A percentile compares a stretch with the other conserved stretches of the same genome.
phyloP scores from a whole-genome alignment of 768 basidiomycete genomes.

The Myochromella boudieri region DNA sequence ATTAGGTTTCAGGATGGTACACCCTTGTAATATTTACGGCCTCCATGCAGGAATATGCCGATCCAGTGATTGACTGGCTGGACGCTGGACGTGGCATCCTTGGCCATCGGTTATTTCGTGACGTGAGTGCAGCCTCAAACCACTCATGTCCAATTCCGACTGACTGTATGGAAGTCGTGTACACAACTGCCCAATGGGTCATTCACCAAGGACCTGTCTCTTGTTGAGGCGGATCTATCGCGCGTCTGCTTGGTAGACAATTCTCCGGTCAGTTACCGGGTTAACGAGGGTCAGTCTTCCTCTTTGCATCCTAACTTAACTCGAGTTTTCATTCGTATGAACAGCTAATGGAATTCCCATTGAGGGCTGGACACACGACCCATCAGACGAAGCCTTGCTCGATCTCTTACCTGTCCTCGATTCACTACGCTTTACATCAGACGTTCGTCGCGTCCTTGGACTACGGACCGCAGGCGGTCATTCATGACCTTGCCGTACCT shows the following conservation, averaged over 20 bases:
- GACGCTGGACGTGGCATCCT: slow-evolving; percentile 94
- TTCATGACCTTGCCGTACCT: slow-evolving; percentile 24
- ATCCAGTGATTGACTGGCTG: slow-evolving; percentile 99
- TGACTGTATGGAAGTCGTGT: slow-evolving; percentile 64
- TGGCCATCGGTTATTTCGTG: slow-evolving; percentile 85
- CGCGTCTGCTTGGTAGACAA: slow-evolving; percentile 96
- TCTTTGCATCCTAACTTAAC: slow-evolving; percentile 3
- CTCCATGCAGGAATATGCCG: slow-evolving; percentile 99
- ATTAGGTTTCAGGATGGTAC: slow-evolving; percentile 95
- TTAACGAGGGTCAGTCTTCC: slow-evolving; percentile 78
- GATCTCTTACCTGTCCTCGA: slow-evolving; percentile 95
- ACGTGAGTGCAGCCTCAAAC: slow-evolving; percentile 61
- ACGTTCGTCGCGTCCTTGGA: slow-evolving; percentile 91
- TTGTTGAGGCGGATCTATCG: slow-evolving; percentile 89
- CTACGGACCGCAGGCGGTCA: slow-evolving; percentile 45
- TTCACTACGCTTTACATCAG: slow-evolving; percentile 92
- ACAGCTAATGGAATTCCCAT: slow-evolving; percentile 97
- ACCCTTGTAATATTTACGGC: slow-evolving; percentile 98
- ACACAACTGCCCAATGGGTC: slow-evolving; percentile 89
- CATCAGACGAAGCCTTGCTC: slow-evolving; percentile 92
- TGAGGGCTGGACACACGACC: slow-evolving; percentile 99
- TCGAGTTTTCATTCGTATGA: slow-evolving; percentile 4
- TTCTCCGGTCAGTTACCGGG: slow-evolving; percentile 87
- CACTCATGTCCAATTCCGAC: not conserved
- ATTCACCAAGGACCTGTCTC: slow-evolving; percentile 89